phyloP scores from a whole-genome alignment of 2,329 filamentous ascomycete species.

The Arachnomyces sp. region DNA sequence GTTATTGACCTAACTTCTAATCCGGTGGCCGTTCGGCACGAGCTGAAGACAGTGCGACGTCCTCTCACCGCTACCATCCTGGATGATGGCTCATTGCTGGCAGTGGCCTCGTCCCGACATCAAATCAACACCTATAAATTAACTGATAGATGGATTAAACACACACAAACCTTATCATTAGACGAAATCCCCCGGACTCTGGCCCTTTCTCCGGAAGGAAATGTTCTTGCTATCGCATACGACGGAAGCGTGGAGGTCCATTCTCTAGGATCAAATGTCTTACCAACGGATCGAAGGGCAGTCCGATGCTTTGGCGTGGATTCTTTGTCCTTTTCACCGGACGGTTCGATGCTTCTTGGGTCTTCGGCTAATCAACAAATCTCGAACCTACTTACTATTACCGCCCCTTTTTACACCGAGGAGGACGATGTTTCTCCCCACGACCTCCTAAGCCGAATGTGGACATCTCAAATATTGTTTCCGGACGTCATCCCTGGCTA shows the following conservation, averaged over 20 bases:
- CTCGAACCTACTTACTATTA: slow-evolving; percentile 67
- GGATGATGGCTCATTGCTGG: slow-evolving; percentile 68
- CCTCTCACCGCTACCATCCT: slow-evolving; percentile 71
- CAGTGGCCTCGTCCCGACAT: slow-evolving; percentile 72
- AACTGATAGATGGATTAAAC: slow-evolving; percentile 54
- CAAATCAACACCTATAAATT: slow-evolving; percentile 83
- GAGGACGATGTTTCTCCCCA: slow-evolving; percentile 42
- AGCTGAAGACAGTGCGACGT: slow-evolving; percentile 70
- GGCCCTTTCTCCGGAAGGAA: slow-evolving; percentile 71
- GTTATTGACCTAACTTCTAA: slow-evolving; percentile 61
- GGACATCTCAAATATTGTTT: slow-evolving; percentile 80
- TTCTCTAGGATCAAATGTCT: slow-evolving; percentile 58
- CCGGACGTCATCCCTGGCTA: slow-evolving; percentile 73
- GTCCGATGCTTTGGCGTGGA: slow-evolving; percentile 75
- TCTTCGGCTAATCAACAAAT: slow-evolving; percentile 60
- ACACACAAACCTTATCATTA: slow-evolving; percentile 66
- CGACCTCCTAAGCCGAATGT: slow-evolving; percentile 64
- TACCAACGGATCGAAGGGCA: slow-evolving; percentile 61
- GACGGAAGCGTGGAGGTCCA: slow-evolving; percentile 84
- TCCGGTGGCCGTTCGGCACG: slow-evolving; percentile 59
- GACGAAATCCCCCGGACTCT: slow-evolving; percentile 73
- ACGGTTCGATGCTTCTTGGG: slow-evolving; percentile 70
- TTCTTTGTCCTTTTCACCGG: slow-evolving; percentile 64
- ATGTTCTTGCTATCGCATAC: slow-evolving; percentile 76
- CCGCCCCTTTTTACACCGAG: slow-evolving; percentile 68